A percentile compares a stretch with the other conserved stretches of the same genome.
Evolutionary conservation across 352 stramenopile species (phyloP).

Genomic region (Globisporangium parvum): DNA sequence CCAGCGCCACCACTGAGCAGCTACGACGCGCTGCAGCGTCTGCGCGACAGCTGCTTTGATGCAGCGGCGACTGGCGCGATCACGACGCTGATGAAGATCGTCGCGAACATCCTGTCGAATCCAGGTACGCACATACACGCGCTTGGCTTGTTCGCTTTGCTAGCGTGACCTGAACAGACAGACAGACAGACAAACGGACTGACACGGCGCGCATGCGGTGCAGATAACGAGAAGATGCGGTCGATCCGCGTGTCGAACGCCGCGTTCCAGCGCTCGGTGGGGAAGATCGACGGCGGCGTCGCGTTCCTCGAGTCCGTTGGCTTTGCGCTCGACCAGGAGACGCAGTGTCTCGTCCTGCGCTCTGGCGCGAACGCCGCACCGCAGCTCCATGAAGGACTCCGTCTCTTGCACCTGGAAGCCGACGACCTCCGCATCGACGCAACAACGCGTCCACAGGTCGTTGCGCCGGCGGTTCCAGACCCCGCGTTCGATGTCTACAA

Average conservation of each 20-base stretch:
- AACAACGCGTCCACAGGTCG: constrained; percentile 39
- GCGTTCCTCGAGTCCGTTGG: constrained; percentile 67
- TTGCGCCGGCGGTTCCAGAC: constrained; percentile 27
- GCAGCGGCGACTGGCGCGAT: constrained; percentile 51
- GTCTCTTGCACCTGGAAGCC: constrained; percentile 64
- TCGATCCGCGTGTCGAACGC: constrained; percentile 77
- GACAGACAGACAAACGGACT: neutral
- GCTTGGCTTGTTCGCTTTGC: neutral
- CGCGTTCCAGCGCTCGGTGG: constrained; percentile 66
- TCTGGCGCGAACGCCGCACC: constrained; percentile 18
- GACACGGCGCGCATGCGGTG: neutral
- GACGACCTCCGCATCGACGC: constrained; percentile 64
- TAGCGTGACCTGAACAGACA: neutral
- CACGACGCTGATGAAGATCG: constrained; percentile 79
- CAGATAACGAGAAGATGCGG: constrained; percentile 79
- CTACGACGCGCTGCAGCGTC: constrained; percentile 60
- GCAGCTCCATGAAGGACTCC: constrained; percentile 41
- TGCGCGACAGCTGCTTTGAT: constrained; percentile 77
- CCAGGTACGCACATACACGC: constrained; percentile 32
- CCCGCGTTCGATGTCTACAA: constrained; percentile 76
- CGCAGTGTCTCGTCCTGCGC: constrained; percentile 37
- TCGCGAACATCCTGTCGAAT: constrained; percentile 79
- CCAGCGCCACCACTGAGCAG: constrained; percentile 23
- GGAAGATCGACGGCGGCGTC: constrained; percentile 55
- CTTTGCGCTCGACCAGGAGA: constrained; percentile 48